Evolutionary conservation across 768 basidiomycete species (phyloP).

Genomic region (Hypsizygus marmoreus): DNA sequence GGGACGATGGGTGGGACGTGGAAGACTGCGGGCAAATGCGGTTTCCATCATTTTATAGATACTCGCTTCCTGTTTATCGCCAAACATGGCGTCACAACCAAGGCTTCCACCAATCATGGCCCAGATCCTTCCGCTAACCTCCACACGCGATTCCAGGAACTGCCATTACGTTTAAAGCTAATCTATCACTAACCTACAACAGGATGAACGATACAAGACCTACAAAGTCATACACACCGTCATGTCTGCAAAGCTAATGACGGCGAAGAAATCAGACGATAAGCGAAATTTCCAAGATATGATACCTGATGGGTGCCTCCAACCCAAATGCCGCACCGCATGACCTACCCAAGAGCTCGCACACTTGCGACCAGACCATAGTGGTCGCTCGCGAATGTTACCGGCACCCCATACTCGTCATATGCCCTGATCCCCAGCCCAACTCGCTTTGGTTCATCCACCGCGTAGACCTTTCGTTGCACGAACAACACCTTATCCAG

Average conservation of each 20-base stretch:
- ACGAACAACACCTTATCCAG: conserved; percentile 71
- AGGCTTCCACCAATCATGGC: conserved; percentile 33
- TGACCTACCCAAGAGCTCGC: conserved; percentile 25
- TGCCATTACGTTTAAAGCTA: too few species aligned
- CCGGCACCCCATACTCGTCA: conserved; percentile 29
- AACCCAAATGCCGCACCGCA: conserved; percentile 3
- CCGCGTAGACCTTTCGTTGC: conserved; percentile 45
- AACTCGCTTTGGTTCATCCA: conserved; percentile 55
- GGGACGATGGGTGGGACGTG: conserved; percentile 22
- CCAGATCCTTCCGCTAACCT: conserved; percentile 20
- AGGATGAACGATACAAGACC: too few species aligned
- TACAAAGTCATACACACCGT: too few species aligned
- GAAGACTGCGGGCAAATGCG: conserved; percentile 25
- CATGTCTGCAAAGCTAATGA: too few species aligned
- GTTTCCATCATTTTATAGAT: conserved; percentile 22
- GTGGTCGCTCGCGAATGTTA: conserved; percentile 68
- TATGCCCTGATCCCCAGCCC: conserved; percentile 54
- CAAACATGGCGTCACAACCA: conserved; percentile 24
- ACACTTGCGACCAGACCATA: conserved; percentile 55
- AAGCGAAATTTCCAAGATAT: conserved; percentile 9
- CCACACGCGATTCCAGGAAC: not conserved
- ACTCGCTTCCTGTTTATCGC: conserved; percentile 18
- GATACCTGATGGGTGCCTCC: conserved; percentile 6
- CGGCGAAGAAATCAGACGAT: too few species aligned
- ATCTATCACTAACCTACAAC: too few species aligned